These are phyloP conservation scores for Globisporangium radiosum DNA, from an alignment of 352 stramenopile genomes.

Conservation along the genomic window DNA sequence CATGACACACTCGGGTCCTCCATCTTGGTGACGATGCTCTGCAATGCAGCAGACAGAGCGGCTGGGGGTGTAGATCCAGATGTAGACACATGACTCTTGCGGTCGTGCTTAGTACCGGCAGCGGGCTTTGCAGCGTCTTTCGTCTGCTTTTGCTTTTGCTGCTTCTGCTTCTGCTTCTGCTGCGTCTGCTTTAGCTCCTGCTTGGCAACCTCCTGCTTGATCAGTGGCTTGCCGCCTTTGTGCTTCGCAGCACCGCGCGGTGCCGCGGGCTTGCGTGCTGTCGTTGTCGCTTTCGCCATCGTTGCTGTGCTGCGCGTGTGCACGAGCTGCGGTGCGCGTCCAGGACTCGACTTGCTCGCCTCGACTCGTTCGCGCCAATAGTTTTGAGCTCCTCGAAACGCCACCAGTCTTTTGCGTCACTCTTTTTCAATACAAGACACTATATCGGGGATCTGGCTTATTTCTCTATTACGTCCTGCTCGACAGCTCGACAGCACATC, in stretches of 20 bases:
- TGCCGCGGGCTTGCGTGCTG: neutral
- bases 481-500: neutral
- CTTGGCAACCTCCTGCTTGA: neutral
- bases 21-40: slow-evolving; percentile 25
- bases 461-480: neutral
- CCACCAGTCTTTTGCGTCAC: neutral
- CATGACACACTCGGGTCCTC: slow-evolving; percentile 26
- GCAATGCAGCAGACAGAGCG: slow-evolving; percentile 11
- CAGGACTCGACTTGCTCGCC: neutral
- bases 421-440: neutral
- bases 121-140: neutral
- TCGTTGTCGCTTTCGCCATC: neutral
- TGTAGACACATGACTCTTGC: neutral
- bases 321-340: neutral
- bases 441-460: neutral
- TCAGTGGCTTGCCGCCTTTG: neutral
- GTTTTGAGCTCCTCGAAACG: neutral
- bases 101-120: no score
- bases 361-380: neutral
- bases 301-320: neutral
- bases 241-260: neutral
- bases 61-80: neutral
- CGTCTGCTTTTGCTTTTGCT: neutral
- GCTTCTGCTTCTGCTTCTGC: neutral
- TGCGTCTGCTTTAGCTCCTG: neutral